These are phyloP conservation scores for Cladosporium oxysporum DNA, from an alignment of 2,329 filamentous ascomycete genomes.

Conservation along the genomic window DNA sequence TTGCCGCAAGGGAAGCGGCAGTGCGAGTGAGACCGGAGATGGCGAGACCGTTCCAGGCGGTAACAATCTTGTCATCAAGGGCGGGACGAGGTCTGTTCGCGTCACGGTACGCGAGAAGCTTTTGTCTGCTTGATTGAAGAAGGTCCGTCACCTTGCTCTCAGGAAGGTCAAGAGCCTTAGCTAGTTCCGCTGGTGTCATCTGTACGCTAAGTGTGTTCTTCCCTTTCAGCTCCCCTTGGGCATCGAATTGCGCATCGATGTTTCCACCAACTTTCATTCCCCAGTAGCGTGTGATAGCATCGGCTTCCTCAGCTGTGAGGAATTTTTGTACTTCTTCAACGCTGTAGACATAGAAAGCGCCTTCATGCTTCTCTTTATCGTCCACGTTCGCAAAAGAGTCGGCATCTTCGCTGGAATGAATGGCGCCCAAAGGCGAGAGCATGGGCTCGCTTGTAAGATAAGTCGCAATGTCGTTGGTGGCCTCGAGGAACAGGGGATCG, in stretches of 20 bases:
- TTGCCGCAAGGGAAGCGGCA: slow-evolving; percentile 64
- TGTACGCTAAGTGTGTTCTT: slow-evolving; percentile 83
- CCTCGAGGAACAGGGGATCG: slow-evolving; percentile 72
- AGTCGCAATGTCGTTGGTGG: slow-evolving; percentile 79
- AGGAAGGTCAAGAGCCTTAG: slow-evolving; percentile 71
- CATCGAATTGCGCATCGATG: slow-evolving; percentile 77
- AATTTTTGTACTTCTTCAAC: slow-evolving; percentile 79
- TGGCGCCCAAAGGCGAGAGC: slow-evolving; percentile 68
- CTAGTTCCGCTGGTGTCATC: slow-evolving; percentile 67
- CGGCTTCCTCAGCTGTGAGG: slow-evolving; percentile 67
- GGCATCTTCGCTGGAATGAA: slow-evolving; percentile 86
- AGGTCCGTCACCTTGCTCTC: slow-evolving; percentile 68
- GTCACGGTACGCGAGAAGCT: slow-evolving; percentile 71
- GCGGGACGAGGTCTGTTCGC: slow-evolving; percentile 73
- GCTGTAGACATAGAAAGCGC: slow-evolving; percentile 94
- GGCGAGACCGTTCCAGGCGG: slow-evolving; percentile 84
- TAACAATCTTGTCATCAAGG: slow-evolving; percentile 85
- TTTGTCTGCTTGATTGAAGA: slow-evolving; percentile 66
- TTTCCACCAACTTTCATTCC: slow-evolving; percentile 83
- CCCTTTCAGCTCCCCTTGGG: slow-evolving; percentile 90
- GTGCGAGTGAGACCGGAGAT: slow-evolving; percentile 80
- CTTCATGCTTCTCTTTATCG: slow-evolving; percentile 81
- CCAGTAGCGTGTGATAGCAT: slow-evolving; percentile 80
- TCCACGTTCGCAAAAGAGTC: slow-evolving; percentile 76
- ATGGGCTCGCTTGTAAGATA: slow-evolving; percentile 77